Evolutionary conservation across 768 basidiomycete genomes (phyloP), one percentile per base, ranked within the genome.

Genomic region (Kwoniella shandongensis): DNA sequence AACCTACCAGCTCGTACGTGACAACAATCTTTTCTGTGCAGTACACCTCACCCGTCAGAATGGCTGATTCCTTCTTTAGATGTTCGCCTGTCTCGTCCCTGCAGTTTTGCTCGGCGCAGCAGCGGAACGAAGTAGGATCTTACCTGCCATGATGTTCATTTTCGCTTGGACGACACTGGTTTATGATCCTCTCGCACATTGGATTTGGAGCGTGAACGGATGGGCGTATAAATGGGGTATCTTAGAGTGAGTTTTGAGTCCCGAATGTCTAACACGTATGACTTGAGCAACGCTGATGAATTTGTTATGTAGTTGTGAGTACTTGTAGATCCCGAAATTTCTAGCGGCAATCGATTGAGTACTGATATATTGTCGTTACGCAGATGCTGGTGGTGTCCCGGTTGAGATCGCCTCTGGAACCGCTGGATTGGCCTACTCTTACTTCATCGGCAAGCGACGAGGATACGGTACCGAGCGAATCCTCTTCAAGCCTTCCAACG

Each of bases 321-420:
- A 17, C 15, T 26, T 32, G 0, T 35, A 32, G 7, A 32, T n/a
- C n/a, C n/a, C n/a, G n/a, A n/a, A n/a, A n/a, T n/a, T n/a, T n/a
- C n/a, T n/a, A n/a, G n/a, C n/a, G n/a, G n/a, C n/a, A n/a, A n/a
- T n/a, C n/a, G n/a, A n/a, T n/a, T n/a, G n/a, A 10, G 11, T n/a
- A 38, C 11, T 38, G n/a, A 6, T 8, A 10, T 26, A 26, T 26
- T n/a, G n/a, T n/a, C n/a, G n/a, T n/a, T n/a, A n/a, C 30, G 7
- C 20, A 50, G 51, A 94, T 60, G 93, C 93, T 8, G 93, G 93
- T 26, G 94, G 94, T 50, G 93, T 91, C 11, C 94, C 94, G 20
- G 91, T 99, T 60, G 93, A 99, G 73, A 97, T 99, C 65, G 88
- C 88, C 17, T 93, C 91, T 15, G 94, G 94, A 44, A 86, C 86